phyloP scores from a whole-genome alignment of 345 rosid species.

The Eucalyptus marginata region DNA sequence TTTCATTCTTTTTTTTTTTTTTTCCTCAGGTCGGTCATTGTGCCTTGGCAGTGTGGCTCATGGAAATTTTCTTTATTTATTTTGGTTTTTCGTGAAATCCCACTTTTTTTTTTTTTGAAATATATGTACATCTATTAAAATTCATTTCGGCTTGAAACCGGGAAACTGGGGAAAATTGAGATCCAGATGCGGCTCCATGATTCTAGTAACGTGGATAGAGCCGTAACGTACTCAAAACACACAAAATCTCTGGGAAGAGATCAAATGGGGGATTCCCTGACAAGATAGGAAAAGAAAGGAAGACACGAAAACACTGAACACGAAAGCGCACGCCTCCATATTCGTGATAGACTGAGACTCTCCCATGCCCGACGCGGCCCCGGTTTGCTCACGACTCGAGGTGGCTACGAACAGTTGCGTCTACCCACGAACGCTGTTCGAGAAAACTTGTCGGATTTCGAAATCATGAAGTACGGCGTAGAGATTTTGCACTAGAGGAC shows the following conservation, averaged over 20 bases:
- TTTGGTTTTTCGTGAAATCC: not conserved
- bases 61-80: too few species aligned
- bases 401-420: not conserved
- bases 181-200: not conserved
- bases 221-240: not conserved
- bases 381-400: not conserved
- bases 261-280: not conserved
- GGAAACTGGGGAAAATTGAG: not conserved
- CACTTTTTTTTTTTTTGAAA: not conserved
- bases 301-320: not conserved
- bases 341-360: not conserved
- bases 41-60: too few species aligned
- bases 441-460: not conserved
- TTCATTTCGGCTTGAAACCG: not conserved
- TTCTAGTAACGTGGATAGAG: not conserved
- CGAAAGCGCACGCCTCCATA: not conserved
- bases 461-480: not conserved
- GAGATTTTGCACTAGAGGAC: not conserved
- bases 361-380: not conserved
- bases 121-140: not conserved
- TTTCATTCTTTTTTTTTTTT: too few species aligned
- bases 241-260: not conserved
- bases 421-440: not conserved
- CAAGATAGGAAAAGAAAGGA: not conserved
- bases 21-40: too few species aligned